Percentiles rank a stretch among this genome's conserved stretches.
Evolutionary conservation across 73 alveolate genomes (phyloP).

Genomic region (Blepharisma stoltei): DNA sequence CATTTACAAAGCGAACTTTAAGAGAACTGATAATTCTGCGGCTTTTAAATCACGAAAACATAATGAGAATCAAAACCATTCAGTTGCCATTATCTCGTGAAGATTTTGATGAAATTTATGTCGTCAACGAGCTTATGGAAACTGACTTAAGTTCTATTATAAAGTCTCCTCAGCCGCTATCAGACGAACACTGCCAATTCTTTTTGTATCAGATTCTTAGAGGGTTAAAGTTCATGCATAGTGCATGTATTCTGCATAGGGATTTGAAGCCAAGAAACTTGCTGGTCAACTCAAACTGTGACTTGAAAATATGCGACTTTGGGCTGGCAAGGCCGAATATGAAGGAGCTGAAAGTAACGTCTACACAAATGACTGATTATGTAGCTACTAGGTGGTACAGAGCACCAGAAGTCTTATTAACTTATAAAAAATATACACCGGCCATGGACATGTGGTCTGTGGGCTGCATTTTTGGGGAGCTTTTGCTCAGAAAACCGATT

Average conservation of each 20-base stretch:
- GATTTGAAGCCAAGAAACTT: slow-evolving; percentile 90
- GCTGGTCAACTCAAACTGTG: slow-evolving; percentile 85
- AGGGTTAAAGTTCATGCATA: slow-evolving; percentile 90
- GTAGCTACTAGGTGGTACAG: slow-evolving; percentile 87
- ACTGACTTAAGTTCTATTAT: slow-evolving; percentile 91
- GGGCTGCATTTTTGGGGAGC: slow-evolving; percentile 93
- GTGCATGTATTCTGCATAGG: slow-evolving; percentile 89
- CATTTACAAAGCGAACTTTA: slow-evolving; percentile 75
- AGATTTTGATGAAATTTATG: slow-evolving; percentile 77
- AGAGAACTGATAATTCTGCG: slow-evolving; percentile 73
- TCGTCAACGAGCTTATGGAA: slow-evolving; percentile 95
- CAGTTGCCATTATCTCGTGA: slow-evolving; percentile 61
- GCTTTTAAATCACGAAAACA: slow-evolving; percentile 65
- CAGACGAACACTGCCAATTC: slow-evolving; percentile 93
- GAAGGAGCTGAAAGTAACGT: slow-evolving; percentile 49
- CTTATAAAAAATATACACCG: slow-evolving; percentile 52
- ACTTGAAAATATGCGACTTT: slow-evolving; percentile 91
- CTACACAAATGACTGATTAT: slow-evolving; percentile 66
- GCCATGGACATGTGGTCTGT: slow-evolving; percentile 90
- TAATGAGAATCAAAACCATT: slow-evolving; percentile 55
- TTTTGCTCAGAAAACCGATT: slow-evolving; percentile 76
- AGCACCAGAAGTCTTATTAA: slow-evolving; percentile 79
- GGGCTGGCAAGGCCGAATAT: slow-evolving; percentile 81
- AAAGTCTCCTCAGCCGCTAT: slow-evolving; percentile 85
- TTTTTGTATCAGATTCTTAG: slow-evolving; percentile 88